phyloP scores from a whole-genome alignment of 2,329 filamentous ascomycete genomes.

The Stachybotrys elegans region DNA sequence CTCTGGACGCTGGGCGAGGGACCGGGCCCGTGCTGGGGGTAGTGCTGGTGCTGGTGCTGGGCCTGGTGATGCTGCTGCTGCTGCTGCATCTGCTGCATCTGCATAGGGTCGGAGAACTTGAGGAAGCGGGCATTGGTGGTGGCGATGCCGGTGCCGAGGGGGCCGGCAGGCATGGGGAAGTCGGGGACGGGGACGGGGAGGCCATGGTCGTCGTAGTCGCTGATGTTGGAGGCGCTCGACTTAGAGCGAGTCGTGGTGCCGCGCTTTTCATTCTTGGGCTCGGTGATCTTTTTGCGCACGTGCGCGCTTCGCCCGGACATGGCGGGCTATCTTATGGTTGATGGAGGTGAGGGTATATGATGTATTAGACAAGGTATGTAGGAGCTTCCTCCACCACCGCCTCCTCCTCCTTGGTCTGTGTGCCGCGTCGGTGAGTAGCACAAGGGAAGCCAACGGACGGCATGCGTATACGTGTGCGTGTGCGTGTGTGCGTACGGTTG shows the following conservation, averaged over 20 bases:
- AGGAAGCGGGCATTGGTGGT: slow-evolving; percentile 39
- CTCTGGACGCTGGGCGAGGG: neutral
- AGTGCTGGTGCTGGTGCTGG: slow-evolving; percentile 2
- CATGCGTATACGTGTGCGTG: neutral
- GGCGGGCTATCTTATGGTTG: too few relatives aligned
- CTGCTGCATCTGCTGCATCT: slow-evolving; percentile 1
- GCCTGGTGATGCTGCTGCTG: neutral
- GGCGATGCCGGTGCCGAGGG: slow-evolving; percentile 30
- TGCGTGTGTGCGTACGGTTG: neutral
- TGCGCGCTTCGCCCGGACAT: slow-evolving; percentile 57
- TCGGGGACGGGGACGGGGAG: slow-evolving; percentile 29
- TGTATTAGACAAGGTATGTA: too few relatives aligned
- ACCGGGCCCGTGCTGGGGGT: neutral
- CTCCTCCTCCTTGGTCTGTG: too few relatives aligned
- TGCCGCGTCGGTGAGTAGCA: too few relatives aligned
- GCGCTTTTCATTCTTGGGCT: slow-evolving; percentile 33
- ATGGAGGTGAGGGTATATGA: too few relatives aligned
- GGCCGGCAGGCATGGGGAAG: slow-evolving; percentile 25
- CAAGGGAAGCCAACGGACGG: too few relatives aligned
- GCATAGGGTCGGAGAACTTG: slow-evolving; percentile 34
- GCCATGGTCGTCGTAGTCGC: slow-evolving; percentile 31
- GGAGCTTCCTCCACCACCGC: too few relatives aligned
- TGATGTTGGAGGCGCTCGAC: slow-evolving; percentile 31
- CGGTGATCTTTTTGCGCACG: slow-evolving; percentile 54
- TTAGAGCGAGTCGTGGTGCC: slow-evolving; percentile 25